Base-by-base conservation (phyloP, 1,284 basidiomycete species). In the Fomitiporia mediterranea region DNA sequence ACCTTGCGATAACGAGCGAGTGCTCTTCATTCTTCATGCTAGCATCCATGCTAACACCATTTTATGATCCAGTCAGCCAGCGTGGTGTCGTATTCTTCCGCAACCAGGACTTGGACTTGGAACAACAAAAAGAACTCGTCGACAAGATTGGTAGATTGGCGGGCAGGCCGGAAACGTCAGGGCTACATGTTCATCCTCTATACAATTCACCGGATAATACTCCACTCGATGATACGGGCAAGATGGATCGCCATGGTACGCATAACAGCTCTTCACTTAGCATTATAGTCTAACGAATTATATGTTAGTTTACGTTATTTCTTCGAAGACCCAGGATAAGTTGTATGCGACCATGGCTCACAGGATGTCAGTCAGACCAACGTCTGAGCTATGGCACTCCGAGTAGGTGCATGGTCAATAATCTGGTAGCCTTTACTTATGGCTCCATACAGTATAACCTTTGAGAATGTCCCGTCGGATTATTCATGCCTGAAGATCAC, bases 21-120 rank as follows among this genome's bases (percentile, higher is more conserved):
- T 21, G 9, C 27, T 15, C 6, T 28, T 23, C 25, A 17, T 28
- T 6, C 4, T 35, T 17, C 8, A n/a, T 28, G 17, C 37, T 2
- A 25, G 7, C 15, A 4, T 39, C 19, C 9, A 25, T 35, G 37
- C 15, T 17, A 19, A 46, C 25, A 23, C n/a, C 48, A 21, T 35
- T 32, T 9, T 17, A 17, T 23, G 21, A 19, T 23, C 23, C 61
- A 61, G 73, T 78, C 58, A 74, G 75, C 7, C 71, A 74, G 40
- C 72, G 76, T 30, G 77, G 76, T 7, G 77, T 79, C 23, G 75
- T 74, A 50, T 77, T 79, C 64, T 76, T 80, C 71, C 69, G 75
- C 11, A 65, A 70, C 30, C 59, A 60, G 61, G 66, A 71, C 23
- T 57, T 76, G 28, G 67, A 68, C 2, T 60, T 72, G 0, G 67